Percentiles rank a stretch among this genome's conserved stretches.
Conservation (phyloP, 2,329 filamentous ascomycete genomes). For the Fonsecaea nubica region DNA sequence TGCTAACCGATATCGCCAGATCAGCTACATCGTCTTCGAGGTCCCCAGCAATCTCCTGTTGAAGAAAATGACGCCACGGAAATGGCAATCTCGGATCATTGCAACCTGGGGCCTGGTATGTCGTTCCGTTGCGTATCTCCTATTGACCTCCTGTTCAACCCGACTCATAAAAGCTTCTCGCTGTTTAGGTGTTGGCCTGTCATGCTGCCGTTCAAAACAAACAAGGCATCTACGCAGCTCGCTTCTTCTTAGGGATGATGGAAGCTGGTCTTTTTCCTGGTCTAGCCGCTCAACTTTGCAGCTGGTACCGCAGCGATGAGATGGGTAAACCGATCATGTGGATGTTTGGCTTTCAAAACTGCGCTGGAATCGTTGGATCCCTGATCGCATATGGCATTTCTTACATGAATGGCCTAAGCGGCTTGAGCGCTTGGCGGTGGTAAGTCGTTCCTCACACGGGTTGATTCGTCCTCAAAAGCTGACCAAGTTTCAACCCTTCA, state of each 20-base stretch:
- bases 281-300: constrained; percentile 51
- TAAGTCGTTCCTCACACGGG: constrained; percentile 9
- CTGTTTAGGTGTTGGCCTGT: constrained; percentile 44
- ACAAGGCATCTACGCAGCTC: constrained; percentile 47
- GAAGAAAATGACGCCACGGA: constrained; percentile 46
- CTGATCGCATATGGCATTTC: constrained; percentile 42
- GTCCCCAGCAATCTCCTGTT: constrained; percentile 50
- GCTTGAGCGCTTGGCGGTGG: constrained; percentile 41
- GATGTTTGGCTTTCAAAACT: constrained; percentile 52
- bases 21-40: constrained; percentile 52
- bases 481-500: constrained; percentile 8
- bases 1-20: constrained; percentile 9
- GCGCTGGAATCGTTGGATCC: constrained; percentile 47
- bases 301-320: constrained; percentile 58
- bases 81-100: constrained; percentile 50
- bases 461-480: constrained; percentile 6
- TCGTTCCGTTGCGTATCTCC: background rate
- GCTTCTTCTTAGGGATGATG: constrained; percentile 53
- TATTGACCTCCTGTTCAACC: background rate
- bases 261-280: constrained; percentile 55
- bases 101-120: constrained; percentile 46
- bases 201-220: constrained; percentile 49
- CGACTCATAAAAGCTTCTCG: constrained; percentile 8
- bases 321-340: constrained; percentile 53
- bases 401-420: constrained; percentile 39